A percentile compares a stretch with the other conserved stretches of the same genome.
phyloP scores from a whole-genome alignment of 768 basidiomycete genomes.

The Dacryopinax spathularia region DNA sequence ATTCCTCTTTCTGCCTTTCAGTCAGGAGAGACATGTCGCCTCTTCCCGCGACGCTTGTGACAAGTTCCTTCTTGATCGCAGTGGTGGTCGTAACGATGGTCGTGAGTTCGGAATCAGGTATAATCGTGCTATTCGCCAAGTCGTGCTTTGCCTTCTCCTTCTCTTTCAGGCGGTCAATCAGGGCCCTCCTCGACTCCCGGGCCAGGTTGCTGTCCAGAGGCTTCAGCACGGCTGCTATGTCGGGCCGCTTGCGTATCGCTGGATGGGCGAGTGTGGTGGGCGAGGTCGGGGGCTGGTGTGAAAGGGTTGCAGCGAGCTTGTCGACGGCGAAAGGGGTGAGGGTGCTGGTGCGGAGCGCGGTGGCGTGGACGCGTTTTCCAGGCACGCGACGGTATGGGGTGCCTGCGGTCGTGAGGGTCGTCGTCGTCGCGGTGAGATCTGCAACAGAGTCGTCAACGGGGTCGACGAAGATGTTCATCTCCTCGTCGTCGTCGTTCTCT shows the following conservation, averaged over 20 bases:
- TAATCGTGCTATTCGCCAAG: background rate
- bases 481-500: no score
- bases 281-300: background rate
- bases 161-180: background rate
- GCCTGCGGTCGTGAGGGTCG: background rate
- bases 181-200: background rate
- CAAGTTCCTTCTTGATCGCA: background rate
- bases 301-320: background rate
- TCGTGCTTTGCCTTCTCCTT: background rate
- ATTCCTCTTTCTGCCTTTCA: background rate
- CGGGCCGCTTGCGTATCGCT: background rate
- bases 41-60: background rate
- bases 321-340: background rate
- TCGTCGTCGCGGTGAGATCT: background rate
- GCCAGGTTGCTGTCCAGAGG: background rate
- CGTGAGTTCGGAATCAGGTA: background rate
- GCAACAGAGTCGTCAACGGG: background rate
- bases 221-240: background rate
- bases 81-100: background rate
- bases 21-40: slow-evolving; percentile 1
- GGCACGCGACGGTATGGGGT: background rate
- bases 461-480: slow-evolving; percentile 1
- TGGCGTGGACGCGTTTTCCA: background rate
- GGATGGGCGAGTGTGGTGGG: background rate
- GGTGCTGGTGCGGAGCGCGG: background rate